Conservation (phyloP, 2,329 filamentous ascomycete species). For the Cercospora nicotianae region DNA sequence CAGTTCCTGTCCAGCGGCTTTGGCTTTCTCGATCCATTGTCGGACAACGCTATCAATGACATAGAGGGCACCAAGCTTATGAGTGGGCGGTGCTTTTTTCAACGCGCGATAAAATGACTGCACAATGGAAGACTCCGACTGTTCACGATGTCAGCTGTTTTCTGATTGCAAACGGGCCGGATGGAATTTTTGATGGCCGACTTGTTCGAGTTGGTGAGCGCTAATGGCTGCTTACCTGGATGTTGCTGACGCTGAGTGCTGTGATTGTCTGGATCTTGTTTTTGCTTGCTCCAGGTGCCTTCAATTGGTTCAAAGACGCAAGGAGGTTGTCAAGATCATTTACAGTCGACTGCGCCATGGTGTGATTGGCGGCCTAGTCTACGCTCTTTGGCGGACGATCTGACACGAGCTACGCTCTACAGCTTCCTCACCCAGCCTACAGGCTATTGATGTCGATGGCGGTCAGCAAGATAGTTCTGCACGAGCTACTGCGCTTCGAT, state of each 20-base stretch:
- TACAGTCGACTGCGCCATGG: constrained; percentile 64
- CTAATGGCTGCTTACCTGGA: constrained; percentile 67
- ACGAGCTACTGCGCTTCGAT: constrained; percentile 23
- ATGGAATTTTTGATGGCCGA: not conserved
- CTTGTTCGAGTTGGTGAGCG: not conserved
- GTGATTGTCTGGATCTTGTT: constrained; percentile 89
- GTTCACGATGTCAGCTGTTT: constrained; percentile 24
- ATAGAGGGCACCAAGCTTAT: constrained; percentile 99
- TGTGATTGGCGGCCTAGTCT: constrained; percentile 26
- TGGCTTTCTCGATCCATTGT: constrained; percentile 96
- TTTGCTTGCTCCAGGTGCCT: constrained; percentile 90
- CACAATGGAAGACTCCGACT: constrained; percentile 93
- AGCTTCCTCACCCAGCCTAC: constrained; percentile 29
- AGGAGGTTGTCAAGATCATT: constrained; percentile 87
- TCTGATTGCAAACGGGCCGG: not conserved
- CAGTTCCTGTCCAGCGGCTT: constrained; percentile 72
- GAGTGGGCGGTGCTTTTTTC: constrained; percentile 88
- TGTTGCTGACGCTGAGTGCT: constrained; percentile 79
- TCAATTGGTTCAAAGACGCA: constrained; percentile 86
- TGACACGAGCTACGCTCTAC: constrained; percentile 26
- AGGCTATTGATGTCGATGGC: constrained; percentile 25
- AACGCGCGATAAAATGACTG: constrained; percentile 97
- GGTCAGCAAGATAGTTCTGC: constrained; percentile 23
- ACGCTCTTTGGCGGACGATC: constrained; percentile 16
- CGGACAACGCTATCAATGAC: constrained; percentile 99